phyloP scores from a whole-genome alignment of 352 stramenopile genomes.

The Phytophthora fragariaefolia region DNA sequence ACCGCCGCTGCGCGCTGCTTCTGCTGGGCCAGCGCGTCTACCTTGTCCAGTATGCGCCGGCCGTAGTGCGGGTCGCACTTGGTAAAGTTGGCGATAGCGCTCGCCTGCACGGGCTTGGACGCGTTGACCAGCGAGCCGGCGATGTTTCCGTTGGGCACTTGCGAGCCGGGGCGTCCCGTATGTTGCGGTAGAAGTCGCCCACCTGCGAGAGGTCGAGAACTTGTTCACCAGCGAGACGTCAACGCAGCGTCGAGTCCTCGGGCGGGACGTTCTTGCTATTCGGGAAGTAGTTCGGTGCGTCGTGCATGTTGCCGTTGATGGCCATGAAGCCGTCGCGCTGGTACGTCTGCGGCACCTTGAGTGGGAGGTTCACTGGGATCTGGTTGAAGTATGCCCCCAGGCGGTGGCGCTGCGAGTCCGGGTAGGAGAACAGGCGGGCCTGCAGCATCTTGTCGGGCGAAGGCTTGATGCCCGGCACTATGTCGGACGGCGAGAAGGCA shows the following conservation, averaged over 20 bases:
- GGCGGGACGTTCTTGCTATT: slow-evolving; percentile 78
- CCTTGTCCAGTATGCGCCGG: slow-evolving; percentile 79
- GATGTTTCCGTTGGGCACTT: slow-evolving; percentile 90
- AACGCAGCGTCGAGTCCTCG: slow-evolving; percentile 37
- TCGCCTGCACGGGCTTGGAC: slow-evolving; percentile 79
- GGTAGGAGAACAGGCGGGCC: slow-evolving; percentile 90
- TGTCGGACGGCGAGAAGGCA: slow-evolving; percentile 91
- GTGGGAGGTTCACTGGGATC: slow-evolving; percentile 89
- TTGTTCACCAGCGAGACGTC: slow-evolving; percentile 54
- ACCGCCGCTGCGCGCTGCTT: background rate
- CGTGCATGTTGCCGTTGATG: slow-evolving; percentile 76
- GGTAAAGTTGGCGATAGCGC: slow-evolving; percentile 89
- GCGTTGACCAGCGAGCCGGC: slow-evolving; percentile 82
- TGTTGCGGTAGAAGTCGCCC: slow-evolving; percentile 83
- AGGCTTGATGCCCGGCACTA: slow-evolving; percentile 92
- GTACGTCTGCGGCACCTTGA: slow-evolving; percentile 79
- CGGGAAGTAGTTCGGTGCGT: slow-evolving; percentile 88
- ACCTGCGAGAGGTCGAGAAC: slow-evolving; percentile 84
- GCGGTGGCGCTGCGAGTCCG: slow-evolving; percentile 88
- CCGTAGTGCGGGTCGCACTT: slow-evolving; percentile 89
- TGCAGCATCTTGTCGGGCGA: slow-evolving; percentile 91
- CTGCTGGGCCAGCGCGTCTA: slow-evolving; percentile 28
- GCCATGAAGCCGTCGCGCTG: slow-evolving; percentile 87
- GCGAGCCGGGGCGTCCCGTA: slow-evolving; percentile 64
- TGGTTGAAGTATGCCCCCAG: slow-evolving; percentile 91